Conservation (phyloP, 345 rosid species). For the Odontarrhena argentea region DNA sequence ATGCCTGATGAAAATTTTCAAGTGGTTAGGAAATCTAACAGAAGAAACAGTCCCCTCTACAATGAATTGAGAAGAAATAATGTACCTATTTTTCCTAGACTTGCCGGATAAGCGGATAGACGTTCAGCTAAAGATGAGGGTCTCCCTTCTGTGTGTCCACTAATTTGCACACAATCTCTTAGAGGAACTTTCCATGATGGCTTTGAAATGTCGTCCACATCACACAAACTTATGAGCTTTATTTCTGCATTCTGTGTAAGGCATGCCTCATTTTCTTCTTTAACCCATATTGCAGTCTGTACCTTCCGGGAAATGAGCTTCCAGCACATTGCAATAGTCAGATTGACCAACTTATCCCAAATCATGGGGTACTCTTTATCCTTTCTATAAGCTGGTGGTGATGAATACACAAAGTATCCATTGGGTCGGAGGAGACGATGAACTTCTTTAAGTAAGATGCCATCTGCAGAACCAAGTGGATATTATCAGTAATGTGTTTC, state of each 20-base stretch:
- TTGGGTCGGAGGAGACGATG: constrained; percentile 72
- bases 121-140: constrained; percentile 71
- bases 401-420: constrained; percentile 90
- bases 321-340: constrained; percentile 94
- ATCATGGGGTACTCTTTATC: constrained; percentile 81
- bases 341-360: constrained; percentile 75
- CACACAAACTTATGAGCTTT: constrained; percentile 67
- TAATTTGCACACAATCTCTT: constrained; percentile 55
- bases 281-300: constrained; percentile 95
- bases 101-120: constrained; percentile 60
- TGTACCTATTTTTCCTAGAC: constrained; percentile 64
- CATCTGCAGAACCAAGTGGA: constrained; percentile 53
- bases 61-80: constrained; percentile 18
- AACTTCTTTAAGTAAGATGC: constrained; percentile 89
- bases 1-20: constrained; percentile 51
- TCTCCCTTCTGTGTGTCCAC: constrained; percentile 42
- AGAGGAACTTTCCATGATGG: constrained; percentile 85
- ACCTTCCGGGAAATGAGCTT: constrained; percentile 79
- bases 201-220: constrained; percentile 51
- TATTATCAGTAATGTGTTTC: neutral
- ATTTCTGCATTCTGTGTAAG: constrained; percentile 56
- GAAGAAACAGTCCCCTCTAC: neutral
- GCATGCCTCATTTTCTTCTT: constrained; percentile 63
- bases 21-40: constrained; percentile 22
- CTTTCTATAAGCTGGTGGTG: constrained; percentile 87